Conservation (phyloP, 2,329 filamentous ascomycete genomes). For the Ceratocystis smalleyi region DNA sequence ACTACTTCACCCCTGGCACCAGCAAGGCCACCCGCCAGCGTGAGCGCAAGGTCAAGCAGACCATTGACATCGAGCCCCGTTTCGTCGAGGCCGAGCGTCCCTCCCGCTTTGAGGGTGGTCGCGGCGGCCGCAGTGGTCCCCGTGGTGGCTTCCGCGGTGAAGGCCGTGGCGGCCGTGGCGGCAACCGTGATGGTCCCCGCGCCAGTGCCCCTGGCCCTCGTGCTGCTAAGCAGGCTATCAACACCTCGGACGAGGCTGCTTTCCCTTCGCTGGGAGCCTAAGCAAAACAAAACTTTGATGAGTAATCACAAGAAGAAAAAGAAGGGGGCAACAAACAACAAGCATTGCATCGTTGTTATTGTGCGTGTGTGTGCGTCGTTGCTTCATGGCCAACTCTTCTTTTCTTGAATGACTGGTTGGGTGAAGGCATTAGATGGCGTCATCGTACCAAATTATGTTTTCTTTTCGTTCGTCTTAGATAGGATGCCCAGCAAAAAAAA, state of each 20-base stretch:
- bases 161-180: conserved; percentile 32
- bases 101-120: conserved; percentile 33
- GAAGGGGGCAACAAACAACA: not conserved
- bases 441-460: not conserved
- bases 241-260: conserved; percentile 41
- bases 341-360: not conserved
- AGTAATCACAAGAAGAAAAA: not conserved
- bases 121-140: conserved; percentile 36
- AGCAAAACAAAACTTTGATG: conserved; percentile 24
- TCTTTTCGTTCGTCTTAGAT: conserved; percentile 1
- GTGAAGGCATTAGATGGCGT: not conserved
- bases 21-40: conserved; percentile 76
- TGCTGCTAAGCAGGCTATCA: conserved; percentile 26
- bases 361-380: not conserved
- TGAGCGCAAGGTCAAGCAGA: conserved; percentile 81
- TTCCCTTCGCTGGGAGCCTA: conserved; percentile 47
- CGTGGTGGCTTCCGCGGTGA: conserved; percentile 35
- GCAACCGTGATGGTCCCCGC: conserved; percentile 31
- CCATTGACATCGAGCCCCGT: conserved; percentile 76
- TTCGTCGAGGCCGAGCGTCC: conserved; percentile 54
- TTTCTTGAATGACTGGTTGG: not conserved
- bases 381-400: not conserved
- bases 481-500: conserved; percentile 8
- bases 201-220: conserved; percentile 25
- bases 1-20: conserved; percentile 58